These are phyloP conservation scores for Pelargonium australe DNA, from an alignment of 441 rosid genomes.

Conservation along the genomic window DNA sequence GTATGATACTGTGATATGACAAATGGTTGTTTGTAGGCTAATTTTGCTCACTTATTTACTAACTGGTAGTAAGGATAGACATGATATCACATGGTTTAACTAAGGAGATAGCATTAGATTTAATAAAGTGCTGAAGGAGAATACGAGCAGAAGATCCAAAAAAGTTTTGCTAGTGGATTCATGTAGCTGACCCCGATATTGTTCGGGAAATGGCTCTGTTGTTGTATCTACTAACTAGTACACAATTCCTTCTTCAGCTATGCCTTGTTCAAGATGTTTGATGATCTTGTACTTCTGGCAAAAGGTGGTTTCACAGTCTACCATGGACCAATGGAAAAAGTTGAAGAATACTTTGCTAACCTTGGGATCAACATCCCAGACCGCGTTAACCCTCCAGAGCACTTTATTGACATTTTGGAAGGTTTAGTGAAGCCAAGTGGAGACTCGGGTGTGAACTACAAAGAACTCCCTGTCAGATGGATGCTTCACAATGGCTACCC, in stretches of 20 bases:
- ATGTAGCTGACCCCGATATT: no score
- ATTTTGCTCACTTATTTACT: no score
- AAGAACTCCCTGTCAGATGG: slow-evolving; percentile 88
- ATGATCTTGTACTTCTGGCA: slow-evolving; percentile 87
- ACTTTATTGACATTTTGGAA: slow-evolving; percentile 88
- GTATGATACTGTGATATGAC: no score
- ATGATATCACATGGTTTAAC: no score
- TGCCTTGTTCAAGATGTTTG: slow-evolving; percentile 83
- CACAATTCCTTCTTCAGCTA: slow-evolving; percentile 43
- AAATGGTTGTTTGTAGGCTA: no score
- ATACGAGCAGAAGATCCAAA: no score
- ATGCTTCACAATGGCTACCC: slow-evolving; percentile 91
- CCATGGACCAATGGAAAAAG: slow-evolving; percentile 80
- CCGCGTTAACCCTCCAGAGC: slow-evolving; percentile 88
- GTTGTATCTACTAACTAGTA: no score
- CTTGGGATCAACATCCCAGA: slow-evolving; percentile 83
- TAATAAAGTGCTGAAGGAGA: no score
- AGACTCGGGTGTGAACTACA: slow-evolving; percentile 39
- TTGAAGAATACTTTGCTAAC: slow-evolving; percentile 74
- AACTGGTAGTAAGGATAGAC: no score
- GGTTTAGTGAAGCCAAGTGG: slow-evolving; percentile 61
- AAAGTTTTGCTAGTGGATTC: no score
- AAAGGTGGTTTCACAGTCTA: slow-evolving; percentile 86
- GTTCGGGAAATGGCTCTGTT: no score
- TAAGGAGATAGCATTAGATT: no score